Evolutionary conservation across 257 asterid species (phyloP), one percentile per base, ranked within the genome.

Genomic region (Handroanthus guayacan): DNA sequence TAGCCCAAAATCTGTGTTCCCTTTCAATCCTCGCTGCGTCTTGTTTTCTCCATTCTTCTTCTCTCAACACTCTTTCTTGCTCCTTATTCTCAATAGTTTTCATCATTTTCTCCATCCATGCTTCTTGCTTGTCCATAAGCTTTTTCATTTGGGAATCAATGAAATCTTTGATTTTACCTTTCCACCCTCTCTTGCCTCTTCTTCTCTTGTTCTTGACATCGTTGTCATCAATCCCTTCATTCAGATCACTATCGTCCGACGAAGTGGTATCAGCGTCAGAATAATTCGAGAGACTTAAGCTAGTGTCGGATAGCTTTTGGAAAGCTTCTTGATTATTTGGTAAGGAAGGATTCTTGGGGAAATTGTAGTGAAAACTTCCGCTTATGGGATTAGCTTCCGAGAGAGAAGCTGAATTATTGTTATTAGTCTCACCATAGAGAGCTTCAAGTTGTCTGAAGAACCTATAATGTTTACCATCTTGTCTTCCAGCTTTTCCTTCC

Each of bases 361-460:
- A 71, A 54, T 71, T 78, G 50, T 78, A 72, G 62, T 44, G 82
- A 70, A 81, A 80, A 62, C 57, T 76, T 16, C 78, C 63, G 16
- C 77, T 78, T 4, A 70, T 2, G 0, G 20, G 74, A 79, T 78
- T 83, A 16, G 82, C 36, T 57, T 85, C 90, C 0, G 90, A 79
- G 50, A 62, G 76, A 38, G 90, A 75, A 65, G 84, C 77, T 9
- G 87, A 62, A 39, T 65, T 87, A 48, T 71, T 84, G 18, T 48
- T 48, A 51, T 54, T 54, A 3, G 86, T 44, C 25, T 90, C 93
- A 36, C 99, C 99, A 34, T 87, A 93, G 72, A 95, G 96, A 12
- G 99, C 98, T 85, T 95, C 99, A 51, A 95, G 98, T 39, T 95
- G 99, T 34, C 99, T 75, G 81, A 93, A 95, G 74, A 93, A 95